A percentile compares a stretch with the other conserved stretches of the same genome.
phyloP scores from a whole-genome alignment of 225 moss, liverwort and hornwort species.

The Takakia lepidozioides region DNA sequence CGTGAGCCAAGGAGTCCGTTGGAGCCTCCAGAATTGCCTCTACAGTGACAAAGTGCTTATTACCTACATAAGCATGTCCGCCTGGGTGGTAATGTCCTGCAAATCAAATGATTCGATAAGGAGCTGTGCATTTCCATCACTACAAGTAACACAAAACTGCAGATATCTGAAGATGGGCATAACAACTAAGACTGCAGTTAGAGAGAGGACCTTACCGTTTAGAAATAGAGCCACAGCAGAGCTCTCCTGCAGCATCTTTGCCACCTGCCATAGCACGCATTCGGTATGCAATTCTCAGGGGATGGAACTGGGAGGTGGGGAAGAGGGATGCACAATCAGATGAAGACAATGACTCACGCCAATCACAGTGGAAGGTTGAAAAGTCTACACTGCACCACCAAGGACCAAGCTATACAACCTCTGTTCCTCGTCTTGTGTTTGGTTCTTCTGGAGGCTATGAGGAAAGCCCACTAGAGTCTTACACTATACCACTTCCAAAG shows the following conservation, averaged over 20 bases:
- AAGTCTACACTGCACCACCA: too few relatives aligned
- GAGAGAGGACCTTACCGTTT: constrained; percentile 19
- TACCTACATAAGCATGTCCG: constrained; percentile 29
- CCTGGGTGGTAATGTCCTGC: constrained; percentile 53
- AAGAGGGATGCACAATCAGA: too few relatives aligned
- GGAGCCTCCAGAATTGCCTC: constrained; percentile 53
- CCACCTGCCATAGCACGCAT: constrained; percentile 23
- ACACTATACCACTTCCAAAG: not conserved
- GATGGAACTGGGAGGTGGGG: too few relatives aligned
- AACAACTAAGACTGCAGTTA: not conserved
- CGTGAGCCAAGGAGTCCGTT: constrained; percentile 23
- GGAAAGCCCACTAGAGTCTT: not conserved
- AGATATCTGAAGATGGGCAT: too few relatives aligned
- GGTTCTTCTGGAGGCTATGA: not conserved
- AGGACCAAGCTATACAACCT: too few relatives aligned
- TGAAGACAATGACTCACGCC: too few relatives aligned
- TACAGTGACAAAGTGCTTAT: constrained; percentile 43
- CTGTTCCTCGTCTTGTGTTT: too few relatives aligned
- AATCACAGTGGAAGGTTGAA: too few relatives aligned
- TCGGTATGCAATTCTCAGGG: too few relatives aligned
- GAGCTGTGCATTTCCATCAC: too few relatives aligned
- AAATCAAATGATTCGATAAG: too few relatives aligned
- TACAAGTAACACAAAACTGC: too few relatives aligned
- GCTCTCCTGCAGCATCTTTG: constrained; percentile 22
- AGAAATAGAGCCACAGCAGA: constrained; percentile 25